These are phyloP conservation scores for Sambucus nigra DNA, from an alignment of 129 eudicot species.

Conservation along the genomic window DNA sequence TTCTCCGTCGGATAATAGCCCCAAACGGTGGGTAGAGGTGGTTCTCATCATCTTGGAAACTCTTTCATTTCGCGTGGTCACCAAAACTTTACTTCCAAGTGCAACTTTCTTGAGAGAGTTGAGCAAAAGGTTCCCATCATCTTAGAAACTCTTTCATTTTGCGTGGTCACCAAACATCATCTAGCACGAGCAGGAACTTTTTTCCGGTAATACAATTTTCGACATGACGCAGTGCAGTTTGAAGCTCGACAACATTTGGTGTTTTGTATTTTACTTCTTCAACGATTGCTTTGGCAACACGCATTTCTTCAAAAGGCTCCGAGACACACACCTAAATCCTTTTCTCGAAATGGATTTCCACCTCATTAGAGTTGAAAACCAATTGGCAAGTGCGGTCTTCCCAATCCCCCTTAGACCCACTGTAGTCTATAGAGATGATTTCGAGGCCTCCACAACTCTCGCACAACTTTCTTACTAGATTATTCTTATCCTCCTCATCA, in stretches of 20 bases:
- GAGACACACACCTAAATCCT: slow-evolving; percentile 52
- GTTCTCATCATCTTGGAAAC: slow-evolving; percentile 35
- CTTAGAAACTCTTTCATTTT: slow-evolving; percentile 18
- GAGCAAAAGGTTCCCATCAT: slow-evolving; percentile 35
- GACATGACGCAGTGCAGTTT: slow-evolving; percentile 18
- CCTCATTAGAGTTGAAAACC: slow-evolving; percentile 15
- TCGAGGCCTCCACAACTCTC: slow-evolving; percentile 7
- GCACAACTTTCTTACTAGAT: slow-evolving; percentile 21
- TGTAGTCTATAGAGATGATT: slow-evolving; percentile 28
- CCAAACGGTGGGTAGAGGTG: slow-evolving; percentile 11
- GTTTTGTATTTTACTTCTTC: slow-evolving; percentile 14
- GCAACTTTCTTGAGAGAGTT: slow-evolving; percentile 28
- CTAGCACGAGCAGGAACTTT: slow-evolving; percentile 39
- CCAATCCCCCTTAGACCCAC: slow-evolving; percentile 60
- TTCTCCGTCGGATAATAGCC: slow-evolving; percentile 20
- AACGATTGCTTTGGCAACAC: slow-evolving; percentile 35
- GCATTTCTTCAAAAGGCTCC: slow-evolving; percentile 23
- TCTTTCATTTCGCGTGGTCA: slow-evolving; percentile 42
- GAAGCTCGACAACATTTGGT: slow-evolving; percentile 19
- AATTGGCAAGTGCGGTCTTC: slow-evolving; percentile 52
- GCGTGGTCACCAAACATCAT: slow-evolving; percentile 75
- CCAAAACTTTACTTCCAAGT: slow-evolving; percentile 44
- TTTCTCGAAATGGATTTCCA: slow-evolving; percentile 18
- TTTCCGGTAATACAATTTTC: slow-evolving; percentile 7
- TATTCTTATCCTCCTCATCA: slow-evolving; percentile 27